Percentiles rank a stretch among this genome's conserved stretches.
Conservation (phyloP, 805 yeast genomes). For the Wickerhamomyces xylosicus region DNA sequence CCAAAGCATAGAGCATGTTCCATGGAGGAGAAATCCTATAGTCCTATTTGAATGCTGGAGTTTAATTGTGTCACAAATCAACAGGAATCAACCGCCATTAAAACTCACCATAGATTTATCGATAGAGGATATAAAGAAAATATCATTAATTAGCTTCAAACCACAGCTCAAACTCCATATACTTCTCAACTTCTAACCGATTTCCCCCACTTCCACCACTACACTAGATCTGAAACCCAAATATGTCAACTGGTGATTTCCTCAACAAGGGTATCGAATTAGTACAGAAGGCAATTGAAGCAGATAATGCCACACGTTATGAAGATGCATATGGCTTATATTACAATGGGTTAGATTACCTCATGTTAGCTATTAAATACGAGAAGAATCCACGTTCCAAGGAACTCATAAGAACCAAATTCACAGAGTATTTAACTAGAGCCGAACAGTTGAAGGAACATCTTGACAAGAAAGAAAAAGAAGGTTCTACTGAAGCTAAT, state of each 20-base stretch:
- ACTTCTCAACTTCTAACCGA: too few relatives aligned
- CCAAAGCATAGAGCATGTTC: too few relatives aligned
- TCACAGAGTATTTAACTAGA: constrained; percentile 82
- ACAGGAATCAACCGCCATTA: too few relatives aligned
- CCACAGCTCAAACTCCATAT: too few relatives aligned
- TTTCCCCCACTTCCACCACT: too few relatives aligned
- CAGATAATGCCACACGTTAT: constrained; percentile 80
- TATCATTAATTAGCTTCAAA: too few relatives aligned
- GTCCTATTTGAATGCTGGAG: too few relatives aligned
- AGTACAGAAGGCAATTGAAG: constrained; percentile 90
- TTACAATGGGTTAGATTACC: constrained; percentile 86
- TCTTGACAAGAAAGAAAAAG: constrained; percentile 50
- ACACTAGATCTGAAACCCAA: too few relatives aligned
- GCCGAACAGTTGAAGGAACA: constrained; percentile 93
- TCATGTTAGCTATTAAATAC: constrained; percentile 91
- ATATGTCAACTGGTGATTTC: constrained; percentile 55
- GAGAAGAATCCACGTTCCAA: constrained; percentile 88
- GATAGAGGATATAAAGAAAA: too few relatives aligned
- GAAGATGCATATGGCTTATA: constrained; percentile 92
- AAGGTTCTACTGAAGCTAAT: constrained; percentile 25
- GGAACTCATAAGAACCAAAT: constrained; percentile 78
- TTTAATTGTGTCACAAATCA: too few relatives aligned
- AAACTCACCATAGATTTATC: too few relatives aligned
- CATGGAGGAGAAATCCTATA: too few relatives aligned
- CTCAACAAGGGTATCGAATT: constrained; percentile 90